Evolutionary conservation across 345 rosid species (phyloP).

Genomic region (Euclidium syriacum): DNA sequence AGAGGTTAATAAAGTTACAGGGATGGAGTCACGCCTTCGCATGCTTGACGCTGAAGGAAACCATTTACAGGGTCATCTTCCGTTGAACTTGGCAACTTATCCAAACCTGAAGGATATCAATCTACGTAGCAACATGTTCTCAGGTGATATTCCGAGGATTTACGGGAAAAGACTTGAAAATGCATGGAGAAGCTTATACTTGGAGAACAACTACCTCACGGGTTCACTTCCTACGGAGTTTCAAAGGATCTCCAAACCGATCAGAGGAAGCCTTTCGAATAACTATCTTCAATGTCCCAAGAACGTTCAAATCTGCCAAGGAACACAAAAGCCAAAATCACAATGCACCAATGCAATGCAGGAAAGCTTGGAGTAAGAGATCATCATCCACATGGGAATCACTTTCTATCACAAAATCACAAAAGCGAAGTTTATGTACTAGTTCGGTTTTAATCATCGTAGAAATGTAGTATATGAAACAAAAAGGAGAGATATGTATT

Average conservation of each 20-base stretch:
- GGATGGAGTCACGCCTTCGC: slow-evolving; percentile 31
- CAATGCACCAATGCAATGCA: slow-evolving; percentile 37
- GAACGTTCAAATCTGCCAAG: slow-evolving; percentile 37
- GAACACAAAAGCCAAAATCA: slow-evolving; percentile 40
- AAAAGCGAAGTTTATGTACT: slow-evolving; percentile 9
- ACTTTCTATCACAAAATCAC: background rate
- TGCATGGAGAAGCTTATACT: slow-evolving; percentile 43
- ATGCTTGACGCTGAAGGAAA: slow-evolving; percentile 44
- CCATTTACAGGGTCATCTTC: slow-evolving; percentile 43
- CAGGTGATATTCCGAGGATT: slow-evolving; percentile 37
- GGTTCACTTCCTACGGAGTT: slow-evolving; percentile 47
- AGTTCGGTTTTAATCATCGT: slow-evolving; percentile 9
- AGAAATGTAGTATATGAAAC: slow-evolving; percentile 14
- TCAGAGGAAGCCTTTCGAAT: slow-evolving; percentile 47
- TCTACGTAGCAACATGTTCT: slow-evolving; percentile 38
- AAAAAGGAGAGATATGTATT: background rate
- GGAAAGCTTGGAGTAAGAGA: slow-evolving; percentile 21
- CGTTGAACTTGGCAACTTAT: slow-evolving; percentile 34
- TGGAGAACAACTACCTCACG: slow-evolving; percentile 35
- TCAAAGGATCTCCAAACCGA: background rate
- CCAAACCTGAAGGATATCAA: slow-evolving; percentile 37
- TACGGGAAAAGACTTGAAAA: slow-evolving; percentile 37
- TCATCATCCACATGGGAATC: slow-evolving; percentile 4
- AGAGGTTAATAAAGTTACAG: slow-evolving; percentile 24
- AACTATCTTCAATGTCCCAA: slow-evolving; percentile 43